Evolutionary conservation across 768 basidiomycete species (phyloP).

Genomic region (Amanita fuliginea): DNA sequence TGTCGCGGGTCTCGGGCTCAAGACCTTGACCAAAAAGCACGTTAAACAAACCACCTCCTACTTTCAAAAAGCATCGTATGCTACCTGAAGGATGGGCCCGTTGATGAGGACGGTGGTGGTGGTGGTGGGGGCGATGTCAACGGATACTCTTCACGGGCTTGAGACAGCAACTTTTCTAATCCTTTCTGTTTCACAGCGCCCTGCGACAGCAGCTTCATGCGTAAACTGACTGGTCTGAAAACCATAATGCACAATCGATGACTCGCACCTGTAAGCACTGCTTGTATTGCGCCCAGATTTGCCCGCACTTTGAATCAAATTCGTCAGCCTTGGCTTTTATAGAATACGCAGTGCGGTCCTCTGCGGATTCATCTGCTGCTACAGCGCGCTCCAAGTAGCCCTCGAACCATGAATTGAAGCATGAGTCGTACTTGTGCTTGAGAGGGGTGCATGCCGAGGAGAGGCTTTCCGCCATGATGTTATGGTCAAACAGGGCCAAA

Average conservation of each 20-base stretch:
- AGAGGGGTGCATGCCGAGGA: slow-evolving; percentile 80
- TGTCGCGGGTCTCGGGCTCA: no score
- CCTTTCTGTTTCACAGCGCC: slow-evolving; percentile 73
- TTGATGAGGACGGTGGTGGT: no score
- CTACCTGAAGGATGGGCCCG: no score
- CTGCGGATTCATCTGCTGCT: slow-evolving; percentile 23
- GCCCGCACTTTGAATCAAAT: slow-evolving; percentile 79
- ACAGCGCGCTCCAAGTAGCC: slow-evolving; percentile 85
- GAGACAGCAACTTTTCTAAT: slow-evolving; percentile 62
- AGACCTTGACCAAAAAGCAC: no score
- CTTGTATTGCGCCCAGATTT: slow-evolving; percentile 71
- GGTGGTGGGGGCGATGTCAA: slow-evolving; percentile 44
- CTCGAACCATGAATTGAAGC: slow-evolving; percentile 98
- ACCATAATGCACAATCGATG: slow-evolving; percentile 16
- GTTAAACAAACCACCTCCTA: no score
- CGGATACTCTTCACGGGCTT: slow-evolving; percentile 75
- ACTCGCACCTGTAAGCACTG: slow-evolving; percentile 69
- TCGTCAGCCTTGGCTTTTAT: slow-evolving; percentile 75
- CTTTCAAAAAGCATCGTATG: no score
- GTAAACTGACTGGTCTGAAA: no score
- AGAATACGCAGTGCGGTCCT: slow-evolving; percentile 51
- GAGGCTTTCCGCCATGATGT: slow-evolving; percentile 67
- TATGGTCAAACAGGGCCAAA: neutral
- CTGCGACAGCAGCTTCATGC: slow-evolving; percentile 23
- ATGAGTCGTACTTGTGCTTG: slow-evolving; percentile 83